Percentiles rank a stretch among this genome's conserved stretches.
phyloP scores from a whole-genome alignment of 129 eudicot species.

The Flaveria trinervia region DNA sequence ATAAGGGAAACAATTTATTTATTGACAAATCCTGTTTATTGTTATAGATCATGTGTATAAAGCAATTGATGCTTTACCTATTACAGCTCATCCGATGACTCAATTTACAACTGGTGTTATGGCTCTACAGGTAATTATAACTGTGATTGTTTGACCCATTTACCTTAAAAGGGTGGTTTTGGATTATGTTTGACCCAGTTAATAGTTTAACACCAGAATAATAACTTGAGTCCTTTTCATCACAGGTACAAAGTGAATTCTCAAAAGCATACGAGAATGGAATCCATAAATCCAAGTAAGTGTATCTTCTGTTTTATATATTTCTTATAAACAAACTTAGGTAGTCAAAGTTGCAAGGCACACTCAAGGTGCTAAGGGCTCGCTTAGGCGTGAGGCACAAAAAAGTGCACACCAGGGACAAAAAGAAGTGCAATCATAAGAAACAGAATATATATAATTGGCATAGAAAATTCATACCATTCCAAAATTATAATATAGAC shows the following conservation, averaged over 20 bases:
- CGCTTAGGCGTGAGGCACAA: background rate
- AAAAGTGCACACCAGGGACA: background rate
- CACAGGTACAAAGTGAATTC: slow-evolving; percentile 92
- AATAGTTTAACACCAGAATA: background rate
- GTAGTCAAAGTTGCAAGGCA: background rate
- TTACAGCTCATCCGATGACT: slow-evolving; percentile 98
- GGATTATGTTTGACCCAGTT: background rate
- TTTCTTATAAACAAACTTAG: background rate
- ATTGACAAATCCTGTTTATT: slow-evolving; percentile 16
- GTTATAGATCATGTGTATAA: slow-evolving; percentile 88
- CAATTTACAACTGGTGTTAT: slow-evolving; percentile 96
- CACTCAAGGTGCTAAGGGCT: background rate
- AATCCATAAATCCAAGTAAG: slow-evolving; percentile 82
- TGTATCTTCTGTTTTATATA: slow-evolving; percentile 24
- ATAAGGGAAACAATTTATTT: background rate
- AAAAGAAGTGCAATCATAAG: background rate
- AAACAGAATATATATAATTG: background rate
- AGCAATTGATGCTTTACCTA: slow-evolving; percentile 87
- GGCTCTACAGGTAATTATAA: slow-evolving; percentile 91
- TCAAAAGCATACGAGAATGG: slow-evolving; percentile 99
- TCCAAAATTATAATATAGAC: background rate
- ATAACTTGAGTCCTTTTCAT: slow-evolving; percentile 15
- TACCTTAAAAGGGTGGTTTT: background rate
- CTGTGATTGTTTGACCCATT: background rate
- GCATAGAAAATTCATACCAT: background rate